Conservation (phyloP, 2,329 filamentous ascomycete genomes). For the Alternaria ethzedia region DNA sequence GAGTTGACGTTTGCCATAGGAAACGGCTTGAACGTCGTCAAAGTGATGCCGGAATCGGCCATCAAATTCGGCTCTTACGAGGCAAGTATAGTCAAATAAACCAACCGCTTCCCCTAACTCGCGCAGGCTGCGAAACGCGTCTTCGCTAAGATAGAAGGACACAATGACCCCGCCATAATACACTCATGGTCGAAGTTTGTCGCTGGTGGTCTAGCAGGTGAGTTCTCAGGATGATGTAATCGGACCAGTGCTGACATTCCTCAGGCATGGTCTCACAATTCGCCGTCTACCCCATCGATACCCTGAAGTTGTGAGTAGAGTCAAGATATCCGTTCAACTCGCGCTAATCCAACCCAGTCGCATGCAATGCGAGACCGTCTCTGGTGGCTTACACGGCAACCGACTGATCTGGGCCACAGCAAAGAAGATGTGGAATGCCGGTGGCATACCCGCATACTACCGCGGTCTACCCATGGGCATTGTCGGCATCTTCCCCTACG, state of each 20-base stretch:
- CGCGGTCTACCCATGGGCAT: conserved; percentile 93
- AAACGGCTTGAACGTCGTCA: conserved; percentile 94
- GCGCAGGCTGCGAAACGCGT: conserved; percentile 79
- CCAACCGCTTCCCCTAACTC: conserved; percentile 14
- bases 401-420: conserved; percentile 82
- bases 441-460: conserved; percentile 80
- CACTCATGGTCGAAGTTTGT: conserved; percentile 87
- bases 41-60: conserved; percentile 98
- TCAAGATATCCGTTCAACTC: too few species aligned
- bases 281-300: conserved; percentile 93
- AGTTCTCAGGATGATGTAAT: background rate
- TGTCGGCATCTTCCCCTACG: conserved; percentile 96
- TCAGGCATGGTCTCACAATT: conserved; percentile 88
- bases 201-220: conserved; percentile 81
- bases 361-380: conserved; percentile 93
- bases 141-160: conserved; percentile 85
- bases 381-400: conserved; percentile 83
- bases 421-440: conserved; percentile 81
- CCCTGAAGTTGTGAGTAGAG: conserved; percentile 69
- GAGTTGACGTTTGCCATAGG: conserved; percentile 59
- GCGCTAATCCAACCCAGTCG: conserved; percentile 56
- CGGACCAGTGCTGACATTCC: background rate
- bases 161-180: conserved; percentile 79
- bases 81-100: conserved; percentile 48
- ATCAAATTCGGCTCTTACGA: conserved; percentile 99